phyloP scores from a whole-genome alignment of 2,329 filamentous ascomycete species.

The Westerdykella aurantiaca region DNA sequence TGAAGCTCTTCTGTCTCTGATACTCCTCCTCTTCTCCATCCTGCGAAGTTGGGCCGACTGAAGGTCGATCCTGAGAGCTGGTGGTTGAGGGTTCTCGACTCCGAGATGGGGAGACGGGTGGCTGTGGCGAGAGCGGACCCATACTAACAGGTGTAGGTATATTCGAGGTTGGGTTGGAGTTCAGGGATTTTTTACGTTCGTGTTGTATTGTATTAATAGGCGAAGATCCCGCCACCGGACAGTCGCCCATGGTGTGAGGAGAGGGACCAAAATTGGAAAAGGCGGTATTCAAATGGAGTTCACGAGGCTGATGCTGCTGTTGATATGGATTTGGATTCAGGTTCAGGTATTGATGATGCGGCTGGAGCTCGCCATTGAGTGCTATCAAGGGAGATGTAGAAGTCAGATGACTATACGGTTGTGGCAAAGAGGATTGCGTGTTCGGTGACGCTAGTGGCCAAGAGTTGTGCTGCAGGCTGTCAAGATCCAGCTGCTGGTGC shows the following conservation, averaged over 20 bases:
- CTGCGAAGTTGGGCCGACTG: slow-evolving; percentile 26
- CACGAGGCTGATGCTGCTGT: slow-evolving; percentile 28
- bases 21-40: slow-evolving; percentile 22
- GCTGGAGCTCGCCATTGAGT: slow-evolving; percentile 15
- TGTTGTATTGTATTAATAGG: slow-evolving; percentile 24
- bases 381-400: slow-evolving; percentile 23
- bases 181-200: slow-evolving; percentile 27
- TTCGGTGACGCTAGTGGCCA: slow-evolving; percentile 20
- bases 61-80: slow-evolving; percentile 17
- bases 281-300: slow-evolving; percentile 18
- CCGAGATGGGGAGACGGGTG: slow-evolving; percentile 18
- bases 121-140: slow-evolving; percentile 22
- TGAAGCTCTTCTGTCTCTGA: slow-evolving; percentile 35
- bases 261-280: slow-evolving; percentile 9
- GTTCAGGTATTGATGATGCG: too few relatives aligned
- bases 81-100: slow-evolving; percentile 18
- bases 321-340: slow-evolving; percentile 19
- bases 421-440: slow-evolving; percentile 23
- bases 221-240: slow-evolving; percentile 14
- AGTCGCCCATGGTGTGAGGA: slow-evolving; percentile 23
- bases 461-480: slow-evolving; percentile 16
- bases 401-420: slow-evolving; percentile 30
- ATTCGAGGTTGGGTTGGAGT: slow-evolving; percentile 18
- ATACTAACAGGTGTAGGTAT: slow-evolving; percentile 36
- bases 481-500: slow-evolving; percentile 18